Percentiles rank a stretch among this genome's conserved stretches.
These are phyloP conservation scores for Aphanocladium album DNA, from an alignment of 2,329 filamentous ascomycete species.

Conservation along the genomic window DNA sequence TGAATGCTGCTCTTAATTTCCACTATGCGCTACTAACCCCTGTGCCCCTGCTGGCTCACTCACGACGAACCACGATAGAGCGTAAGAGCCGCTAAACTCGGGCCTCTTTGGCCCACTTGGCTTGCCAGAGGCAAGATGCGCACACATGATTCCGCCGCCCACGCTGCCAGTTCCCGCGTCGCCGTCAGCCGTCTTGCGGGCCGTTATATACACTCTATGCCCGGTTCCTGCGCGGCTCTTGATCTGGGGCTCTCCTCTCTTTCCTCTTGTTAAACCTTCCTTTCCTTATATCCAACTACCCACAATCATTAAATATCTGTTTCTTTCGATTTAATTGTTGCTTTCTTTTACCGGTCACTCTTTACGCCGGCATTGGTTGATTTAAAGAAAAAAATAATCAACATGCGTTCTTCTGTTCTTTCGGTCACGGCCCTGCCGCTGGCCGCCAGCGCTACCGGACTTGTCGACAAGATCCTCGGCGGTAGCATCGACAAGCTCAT, in stretches of 20 bases:
- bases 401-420: slow-evolving; percentile 28
- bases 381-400: slow-evolving; percentile 1
- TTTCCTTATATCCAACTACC: slow-evolving; percentile 13
- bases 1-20: slow-evolving; percentile 14
- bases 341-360: slow-evolving; percentile 21
- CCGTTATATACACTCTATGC: slow-evolving; percentile 13
- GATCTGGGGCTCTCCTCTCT: background rate
- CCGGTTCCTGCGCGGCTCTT: background rate
- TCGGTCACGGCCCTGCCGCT: slow-evolving; percentile 25
- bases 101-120: slow-evolving; percentile 12
- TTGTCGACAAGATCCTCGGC: slow-evolving; percentile 12
- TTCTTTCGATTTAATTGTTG: slow-evolving; percentile 2
- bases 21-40: slow-evolving; percentile 10
- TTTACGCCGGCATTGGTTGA: slow-evolving; percentile 19
- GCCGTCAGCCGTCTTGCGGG: background rate
- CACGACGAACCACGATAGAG: slow-evolving; percentile 1
- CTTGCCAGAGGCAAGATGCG: slow-evolving; percentile 5
- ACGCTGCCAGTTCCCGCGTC: slow-evolving; percentile 1
- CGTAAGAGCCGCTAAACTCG: slow-evolving; percentile 5
- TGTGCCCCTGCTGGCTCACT: background rate
- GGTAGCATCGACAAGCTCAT: slow-evolving; percentile 14
- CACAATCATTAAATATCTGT: slow-evolving; percentile 12
- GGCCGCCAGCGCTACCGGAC: slow-evolving; percentile 19
- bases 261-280: slow-evolving; percentile 1
- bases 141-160: background rate